These are phyloP conservation scores for Taiozyma sp. DNA, from an alignment of 1,139 yeast genomes.

Conservation along the genomic window DNA sequence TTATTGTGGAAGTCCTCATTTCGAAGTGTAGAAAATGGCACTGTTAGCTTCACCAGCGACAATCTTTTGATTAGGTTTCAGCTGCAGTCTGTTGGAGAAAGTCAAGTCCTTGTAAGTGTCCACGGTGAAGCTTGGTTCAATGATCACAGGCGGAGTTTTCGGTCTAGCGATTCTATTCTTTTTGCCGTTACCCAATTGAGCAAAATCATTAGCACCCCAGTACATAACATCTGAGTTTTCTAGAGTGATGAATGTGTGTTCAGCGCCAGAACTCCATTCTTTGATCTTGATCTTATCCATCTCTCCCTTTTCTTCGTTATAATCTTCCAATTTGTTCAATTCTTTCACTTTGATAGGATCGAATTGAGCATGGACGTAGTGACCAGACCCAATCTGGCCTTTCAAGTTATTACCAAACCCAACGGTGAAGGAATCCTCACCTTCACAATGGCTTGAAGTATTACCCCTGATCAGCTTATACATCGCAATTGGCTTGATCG, in stretches of 20 bases:
- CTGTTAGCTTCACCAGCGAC: conserved; percentile 59
- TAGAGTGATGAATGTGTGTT: conserved; percentile 61
- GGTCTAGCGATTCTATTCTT: conserved; percentile 57
- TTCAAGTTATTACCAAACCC: conserved; percentile 80
- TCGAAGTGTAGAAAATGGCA: conserved; percentile 50
- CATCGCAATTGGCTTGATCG: conserved; percentile 30
- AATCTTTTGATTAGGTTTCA: conserved; percentile 48
- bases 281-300: conserved; percentile 38
- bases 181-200: conserved; percentile 85
- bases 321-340: conserved; percentile 40
- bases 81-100: conserved; percentile 37
- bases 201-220: conserved; percentile 82
- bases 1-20: neutral
- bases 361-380: conserved; percentile 67
- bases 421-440: conserved; percentile 33
- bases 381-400: conserved; percentile 85
- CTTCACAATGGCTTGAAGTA: conserved; percentile 18
- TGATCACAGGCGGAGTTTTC: conserved; percentile 42
- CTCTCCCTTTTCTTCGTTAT: conserved; percentile 28
- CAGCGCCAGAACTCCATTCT: conserved; percentile 54
- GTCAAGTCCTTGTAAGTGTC: conserved; percentile 32
- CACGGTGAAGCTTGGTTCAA: conserved; percentile 41
- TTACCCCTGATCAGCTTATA: conserved; percentile 19
- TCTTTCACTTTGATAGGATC: conserved; percentile 59
- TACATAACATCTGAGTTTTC: conserved; percentile 58